Evolutionary conservation across 176 grass and related monocot species (phyloP), one percentile per base, ranked within the genome.

Genomic region (Themeda triandra): DNA sequence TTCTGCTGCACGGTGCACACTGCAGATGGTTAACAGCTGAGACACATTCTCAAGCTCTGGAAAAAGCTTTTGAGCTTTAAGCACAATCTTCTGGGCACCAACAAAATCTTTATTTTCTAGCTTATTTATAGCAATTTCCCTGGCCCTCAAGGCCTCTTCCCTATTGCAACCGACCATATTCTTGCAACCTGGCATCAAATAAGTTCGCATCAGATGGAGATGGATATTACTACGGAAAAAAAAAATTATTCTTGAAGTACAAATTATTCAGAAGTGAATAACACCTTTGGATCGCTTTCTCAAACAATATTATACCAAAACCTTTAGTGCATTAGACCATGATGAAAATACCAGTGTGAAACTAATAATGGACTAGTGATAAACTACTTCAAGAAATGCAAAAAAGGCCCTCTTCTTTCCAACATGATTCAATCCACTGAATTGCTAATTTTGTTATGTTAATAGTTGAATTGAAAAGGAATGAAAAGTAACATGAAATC

Each of bases 121-220:
- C 86, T 77, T 98, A 51, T 81, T 85, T 75, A 87, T 69, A 31
- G 93, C 96, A 87, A 95, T 27, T 58, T 92, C 93, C 86, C 67
- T 98, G 40, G 91, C 93, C 83, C 66, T 94, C 19, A 93, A 58
- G 65, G 96, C 91, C 65, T 98, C 91, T 87, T 95, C 93, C 83
- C 86, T 93, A 74, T 95, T 98, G 87, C 89, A 94, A 40, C 90
- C 86, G 41, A 92, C 85, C 82, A 82, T 85, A 63, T 68, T 80
- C 37, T 69, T 51, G 25, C 32, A 73, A 41, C 44, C 71, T 84
- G 30, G 29, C 32, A 58, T 86, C 45, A 76, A 36, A 67, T 81
- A 70, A 92, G 73, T 37, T 65, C 42, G 2, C 79, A 69, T 49
- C 56, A 82, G 56, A 6, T 82, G 73, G 21, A 66, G 24, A 72